Conservation (phyloP, 176 grass and related monocot species). For the Oryza longistaminata region DNA sequence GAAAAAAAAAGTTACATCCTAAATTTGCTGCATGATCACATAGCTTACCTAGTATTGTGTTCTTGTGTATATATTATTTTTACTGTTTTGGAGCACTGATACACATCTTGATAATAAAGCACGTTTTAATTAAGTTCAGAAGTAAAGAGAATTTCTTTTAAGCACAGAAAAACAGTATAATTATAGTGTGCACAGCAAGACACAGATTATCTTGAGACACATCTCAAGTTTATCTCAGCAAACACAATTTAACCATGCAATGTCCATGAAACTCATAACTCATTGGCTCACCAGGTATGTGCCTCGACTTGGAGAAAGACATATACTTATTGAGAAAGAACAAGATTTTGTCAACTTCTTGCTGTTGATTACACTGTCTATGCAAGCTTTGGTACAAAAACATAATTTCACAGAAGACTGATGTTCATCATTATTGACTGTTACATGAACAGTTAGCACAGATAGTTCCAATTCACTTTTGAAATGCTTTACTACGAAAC, state of each 20-base stretch:
- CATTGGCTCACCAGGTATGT: no score
- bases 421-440: background rate
- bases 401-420: constrained; percentile 2
- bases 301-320: constrained; percentile 9
- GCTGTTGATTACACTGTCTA: background rate
- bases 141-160: no score
- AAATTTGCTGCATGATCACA: background rate
- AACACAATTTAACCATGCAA: no score
- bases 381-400: constrained; percentile 8
- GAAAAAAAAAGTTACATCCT: background rate
- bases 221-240: no score
- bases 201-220: no score
- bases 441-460: background rate
- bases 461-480: constrained; percentile 14
- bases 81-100: no score
- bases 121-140: no score
- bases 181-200: no score
- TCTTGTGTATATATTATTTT: no score
- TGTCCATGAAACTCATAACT: no score
- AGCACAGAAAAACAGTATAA: no score
- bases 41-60: background rate
- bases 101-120: no score
- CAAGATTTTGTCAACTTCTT: constrained; percentile 9
- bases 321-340: constrained; percentile 15
- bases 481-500: constrained; percentile 18